These are phyloP conservation scores for Harringtonia aguacate DNA, from an alignment of 2,329 filamentous ascomycete species.

Conservation along the genomic window DNA sequence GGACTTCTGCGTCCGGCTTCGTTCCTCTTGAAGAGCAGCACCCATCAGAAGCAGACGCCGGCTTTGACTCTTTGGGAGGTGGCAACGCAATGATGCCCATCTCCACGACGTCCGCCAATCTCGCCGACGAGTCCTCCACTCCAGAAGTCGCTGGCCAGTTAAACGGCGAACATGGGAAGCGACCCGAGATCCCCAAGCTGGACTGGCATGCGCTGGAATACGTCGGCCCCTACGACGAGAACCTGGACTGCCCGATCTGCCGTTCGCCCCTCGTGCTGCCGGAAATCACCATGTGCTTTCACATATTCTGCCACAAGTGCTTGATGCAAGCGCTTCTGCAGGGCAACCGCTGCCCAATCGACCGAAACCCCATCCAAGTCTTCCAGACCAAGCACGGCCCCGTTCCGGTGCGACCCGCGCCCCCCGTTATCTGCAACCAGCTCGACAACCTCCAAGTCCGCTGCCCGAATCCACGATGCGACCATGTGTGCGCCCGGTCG, in stretches of 20 bases:
- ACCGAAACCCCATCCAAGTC: slow-evolving; percentile 33
- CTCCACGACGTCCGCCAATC: no score
- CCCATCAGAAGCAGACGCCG: background rate
- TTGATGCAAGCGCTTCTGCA: slow-evolving; percentile 32
- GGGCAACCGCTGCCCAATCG: slow-evolving; percentile 43
- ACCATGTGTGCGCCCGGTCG: slow-evolving; percentile 37
- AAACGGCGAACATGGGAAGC: no score
- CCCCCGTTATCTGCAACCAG: slow-evolving; percentile 44
- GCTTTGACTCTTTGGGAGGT: no score
- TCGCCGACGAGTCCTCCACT: no score
- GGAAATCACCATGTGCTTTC: slow-evolving; percentile 50
- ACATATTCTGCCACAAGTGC: slow-evolving; percentile 54
- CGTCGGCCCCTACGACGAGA: slow-evolving; percentile 20
- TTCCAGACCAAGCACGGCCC: slow-evolving; percentile 15
- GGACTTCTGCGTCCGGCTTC: no score
- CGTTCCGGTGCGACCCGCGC: slow-evolving; percentile 18
- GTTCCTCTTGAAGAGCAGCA: no score
- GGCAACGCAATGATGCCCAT: no score
- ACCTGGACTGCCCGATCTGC: slow-evolving; percentile 33
- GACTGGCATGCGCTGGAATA: slow-evolving; percentile 24
- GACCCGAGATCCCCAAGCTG: slow-evolving; percentile 8
- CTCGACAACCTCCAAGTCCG: slow-evolving; percentile 48
- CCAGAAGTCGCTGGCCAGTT: no score
- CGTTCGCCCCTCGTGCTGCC: slow-evolving; percentile 50
- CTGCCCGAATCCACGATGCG: slow-evolving; percentile 49